Conservation (phyloP, 768 basidiomycete species). For the Rhodotorula kratochvilovae region DNA sequence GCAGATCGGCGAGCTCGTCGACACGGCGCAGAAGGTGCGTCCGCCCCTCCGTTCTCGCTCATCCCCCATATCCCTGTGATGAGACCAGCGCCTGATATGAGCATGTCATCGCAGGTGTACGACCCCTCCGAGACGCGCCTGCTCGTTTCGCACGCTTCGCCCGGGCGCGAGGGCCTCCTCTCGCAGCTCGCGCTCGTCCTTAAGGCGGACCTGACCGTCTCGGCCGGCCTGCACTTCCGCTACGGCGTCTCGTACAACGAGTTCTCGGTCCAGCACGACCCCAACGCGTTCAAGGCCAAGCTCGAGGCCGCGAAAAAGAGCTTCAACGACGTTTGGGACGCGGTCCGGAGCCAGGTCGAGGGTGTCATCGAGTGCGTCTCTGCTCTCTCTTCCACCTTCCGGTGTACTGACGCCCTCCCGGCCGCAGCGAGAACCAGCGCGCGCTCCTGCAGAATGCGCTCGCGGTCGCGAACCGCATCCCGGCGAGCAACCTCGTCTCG, state of each 20-base stretch:
- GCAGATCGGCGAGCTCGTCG: slow-evolving; percentile 95
- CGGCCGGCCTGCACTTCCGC: slow-evolving; percentile 94
- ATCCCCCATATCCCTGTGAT: background rate
- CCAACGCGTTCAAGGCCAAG: slow-evolving; percentile 80
- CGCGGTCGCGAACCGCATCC: slow-evolving; percentile 74
- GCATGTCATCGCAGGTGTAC: slow-evolving; percentile 51
- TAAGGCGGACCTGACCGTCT: slow-evolving; percentile 90
- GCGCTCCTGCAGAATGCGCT: slow-evolving; percentile 83
- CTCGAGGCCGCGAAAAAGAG: slow-evolving; percentile 68
- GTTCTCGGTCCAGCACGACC: slow-evolving; percentile 84
- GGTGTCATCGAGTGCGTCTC: slow-evolving; percentile 64
- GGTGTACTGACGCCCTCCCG: fast-evolving
- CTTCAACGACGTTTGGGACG: slow-evolving; percentile 92
- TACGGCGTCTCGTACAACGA: slow-evolving; percentile 96
- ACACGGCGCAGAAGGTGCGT: slow-evolving; percentile 84
- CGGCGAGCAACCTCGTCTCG: slow-evolving; percentile 52
- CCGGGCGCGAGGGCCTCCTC: slow-evolving; percentile 88
- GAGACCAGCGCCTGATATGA: background rate
- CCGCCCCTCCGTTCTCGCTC: background rate
- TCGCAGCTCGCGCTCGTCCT: slow-evolving; percentile 81
- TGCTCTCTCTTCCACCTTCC: no score
- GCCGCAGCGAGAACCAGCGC: slow-evolving; percentile 66
- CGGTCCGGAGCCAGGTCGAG: slow-evolving; percentile 85
- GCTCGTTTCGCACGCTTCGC: slow-evolving; percentile 83
- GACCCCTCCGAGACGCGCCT: slow-evolving; percentile 91